Percentiles rank a stretch among this genome's conserved stretches.
Evolutionary conservation across 2,329 filamentous ascomycete genomes (phyloP).

Genomic region (Fusarium foetens): DNA sequence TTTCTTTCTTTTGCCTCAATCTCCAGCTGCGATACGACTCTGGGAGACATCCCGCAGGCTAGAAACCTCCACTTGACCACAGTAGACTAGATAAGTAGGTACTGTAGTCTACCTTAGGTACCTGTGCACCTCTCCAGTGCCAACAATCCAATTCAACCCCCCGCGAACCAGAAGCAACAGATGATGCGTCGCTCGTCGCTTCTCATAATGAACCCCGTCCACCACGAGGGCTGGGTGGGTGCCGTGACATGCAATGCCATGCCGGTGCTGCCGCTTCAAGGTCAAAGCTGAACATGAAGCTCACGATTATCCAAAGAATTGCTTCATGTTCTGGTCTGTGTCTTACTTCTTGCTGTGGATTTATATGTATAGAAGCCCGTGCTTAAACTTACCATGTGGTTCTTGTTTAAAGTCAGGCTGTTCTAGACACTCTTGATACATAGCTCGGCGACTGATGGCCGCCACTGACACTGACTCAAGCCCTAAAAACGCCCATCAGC

Average conservation of each 20-base stretch:
- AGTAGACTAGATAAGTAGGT: not conserved
- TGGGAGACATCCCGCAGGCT: constrained; percentile 1
- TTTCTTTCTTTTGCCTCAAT: constrained; percentile 2
- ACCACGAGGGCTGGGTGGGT: constrained; percentile 23
- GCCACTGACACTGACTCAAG: constrained; percentile 9
- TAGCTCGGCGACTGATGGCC: not conserved
- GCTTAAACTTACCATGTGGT: constrained; percentile 11
- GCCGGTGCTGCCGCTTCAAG: constrained; percentile 4
- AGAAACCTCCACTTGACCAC: not conserved
- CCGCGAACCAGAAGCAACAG: constrained; percentile 8
- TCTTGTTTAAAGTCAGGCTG: not conserved
- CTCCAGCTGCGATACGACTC: constrained; percentile 19
- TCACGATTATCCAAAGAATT: not conserved
- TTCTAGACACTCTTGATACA: constrained; percentile 7
- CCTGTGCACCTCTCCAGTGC: not conserved
- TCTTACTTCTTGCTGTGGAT: not conserved
- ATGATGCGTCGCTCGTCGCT: constrained; percentile 5
- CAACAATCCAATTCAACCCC: constrained; percentile 15
- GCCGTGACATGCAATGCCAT: not conserved
- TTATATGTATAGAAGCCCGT: not conserved
- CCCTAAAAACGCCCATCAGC: not conserved
- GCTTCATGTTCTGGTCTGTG: not conserved
- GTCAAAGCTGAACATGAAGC: constrained; percentile 14
- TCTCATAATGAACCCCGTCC: constrained; percentile 1
- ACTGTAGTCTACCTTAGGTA: not conserved